Conservation (phyloP, 1,284 basidiomycete genomes). For the Ceratorhiza oryzae-sativae region DNA sequence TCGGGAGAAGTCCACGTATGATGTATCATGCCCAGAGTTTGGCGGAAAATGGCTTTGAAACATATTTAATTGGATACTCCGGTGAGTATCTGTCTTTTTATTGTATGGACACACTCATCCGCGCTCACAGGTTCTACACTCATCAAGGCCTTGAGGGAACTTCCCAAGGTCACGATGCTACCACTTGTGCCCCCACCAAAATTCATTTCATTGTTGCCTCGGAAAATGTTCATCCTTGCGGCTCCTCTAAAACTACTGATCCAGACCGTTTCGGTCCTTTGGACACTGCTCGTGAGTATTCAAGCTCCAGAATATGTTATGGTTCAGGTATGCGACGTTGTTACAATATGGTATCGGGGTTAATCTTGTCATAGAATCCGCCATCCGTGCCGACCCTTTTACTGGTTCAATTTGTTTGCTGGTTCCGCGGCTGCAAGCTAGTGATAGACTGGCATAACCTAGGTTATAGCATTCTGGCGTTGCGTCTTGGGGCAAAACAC, state of each 20-base stretch:
- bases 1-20: constrained; percentile 96
- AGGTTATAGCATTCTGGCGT: constrained; percentile 90
- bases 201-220: constrained; percentile 61
- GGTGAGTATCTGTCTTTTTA: constrained; percentile 68
- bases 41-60: constrained; percentile 79
- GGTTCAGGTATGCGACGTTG: constrained; percentile 73
- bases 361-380: constrained; percentile 71
- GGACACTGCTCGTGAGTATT: constrained; percentile 67
- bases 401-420: constrained; percentile 78
- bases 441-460: constrained; percentile 99
- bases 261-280: constrained; percentile 70
- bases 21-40: constrained; percentile 98
- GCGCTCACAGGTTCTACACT: constrained; percentile 28
- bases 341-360: too few species aligned
- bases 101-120: too few species aligned
- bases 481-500: constrained; percentile 75
- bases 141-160: constrained; percentile 23
- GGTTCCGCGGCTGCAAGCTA: constrained; percentile 76
- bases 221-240: constrained; percentile 67
- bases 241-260: constrained; percentile 83
- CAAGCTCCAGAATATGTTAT: constrained; percentile 84
- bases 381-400: constrained; percentile 94
- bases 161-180: constrained; percentile 32
- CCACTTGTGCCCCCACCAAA: constrained; percentile 57
- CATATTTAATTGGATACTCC: constrained; percentile 85